A percentile compares a stretch with the other conserved stretches of the same genome.
phyloP scores from a whole-genome alignment of 176 grass and related monocot species.

The Triticum turgidum region DNA sequence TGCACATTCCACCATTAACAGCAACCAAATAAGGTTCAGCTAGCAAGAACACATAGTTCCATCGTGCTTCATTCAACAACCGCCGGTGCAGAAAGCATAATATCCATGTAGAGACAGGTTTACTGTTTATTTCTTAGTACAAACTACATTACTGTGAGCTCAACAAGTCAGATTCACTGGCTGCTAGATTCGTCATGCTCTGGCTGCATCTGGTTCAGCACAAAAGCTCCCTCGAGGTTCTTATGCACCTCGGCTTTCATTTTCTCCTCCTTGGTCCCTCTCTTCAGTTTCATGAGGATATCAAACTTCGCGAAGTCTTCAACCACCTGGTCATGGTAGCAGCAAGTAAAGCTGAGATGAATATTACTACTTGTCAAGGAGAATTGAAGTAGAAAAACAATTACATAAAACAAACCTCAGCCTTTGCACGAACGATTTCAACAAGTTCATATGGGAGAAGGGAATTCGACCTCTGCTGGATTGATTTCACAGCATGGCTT shows the following conservation, averaged over 20 bases:
- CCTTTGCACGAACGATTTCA: conserved; percentile 65
- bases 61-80: background rate
- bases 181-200: conserved; percentile 50
- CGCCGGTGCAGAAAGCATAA: background rate
- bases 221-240: conserved; percentile 74
- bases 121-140: conserved; percentile 26
- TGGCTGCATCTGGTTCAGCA: conserved; percentile 66
- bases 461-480: conserved; percentile 79
- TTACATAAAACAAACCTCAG: conserved; percentile 45
- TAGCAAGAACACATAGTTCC: background rate
- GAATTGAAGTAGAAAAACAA: background rate
- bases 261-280: conserved; percentile 84
- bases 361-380: background rate
- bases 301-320: conserved; percentile 70
- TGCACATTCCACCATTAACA: background rate
- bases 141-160: conserved; percentile 7
- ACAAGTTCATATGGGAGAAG: conserved; percentile 73
- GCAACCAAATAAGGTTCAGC: background rate
- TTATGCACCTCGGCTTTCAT: conserved; percentile 89
- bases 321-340: conserved; percentile 49
- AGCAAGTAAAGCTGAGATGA: background rate
- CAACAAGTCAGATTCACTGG: conserved; percentile 31
- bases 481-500: conserved; percentile 75
- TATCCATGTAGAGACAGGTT: background rate
- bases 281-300: conserved; percentile 88